Conservation (phyloP, 768 basidiomycete genomes). For the Rossbeevera mucosa region DNA sequence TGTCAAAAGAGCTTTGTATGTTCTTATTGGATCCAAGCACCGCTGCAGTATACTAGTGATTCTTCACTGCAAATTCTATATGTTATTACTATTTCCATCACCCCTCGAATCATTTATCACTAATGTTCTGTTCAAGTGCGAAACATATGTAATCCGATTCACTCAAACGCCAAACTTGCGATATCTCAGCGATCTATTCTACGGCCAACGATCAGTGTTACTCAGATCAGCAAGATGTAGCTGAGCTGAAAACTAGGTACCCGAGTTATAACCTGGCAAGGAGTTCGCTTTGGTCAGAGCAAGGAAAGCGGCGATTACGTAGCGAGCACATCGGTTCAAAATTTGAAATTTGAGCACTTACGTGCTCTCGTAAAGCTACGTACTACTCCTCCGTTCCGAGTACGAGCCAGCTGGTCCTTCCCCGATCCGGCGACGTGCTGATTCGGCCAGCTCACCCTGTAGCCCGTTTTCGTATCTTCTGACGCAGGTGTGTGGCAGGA, state of each 20-base stretch:
- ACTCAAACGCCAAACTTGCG: not conserved
- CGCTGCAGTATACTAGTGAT: constrained; percentile 17
- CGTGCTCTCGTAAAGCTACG: too few species aligned
- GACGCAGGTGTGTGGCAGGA: not conserved
- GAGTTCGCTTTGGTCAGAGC: too few species aligned
- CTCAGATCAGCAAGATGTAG: too few species aligned
- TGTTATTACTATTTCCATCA: constrained; percentile 25
- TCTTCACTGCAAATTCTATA: constrained; percentile 8
- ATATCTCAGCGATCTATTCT: not conserved
- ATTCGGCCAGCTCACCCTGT: not conserved
- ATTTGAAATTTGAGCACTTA: too few species aligned
- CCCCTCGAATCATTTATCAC: not conserved
- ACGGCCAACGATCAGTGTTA: too few species aligned
- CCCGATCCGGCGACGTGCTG: too few species aligned
- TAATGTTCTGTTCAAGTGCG: not conserved
- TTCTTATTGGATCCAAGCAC: constrained; percentile 2
- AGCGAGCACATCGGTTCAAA: too few species aligned
- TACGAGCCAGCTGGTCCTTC: too few species aligned
- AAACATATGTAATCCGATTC: not conserved
- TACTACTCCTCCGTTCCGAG: too few species aligned
- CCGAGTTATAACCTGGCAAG: too few species aligned
- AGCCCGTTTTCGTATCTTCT: not conserved
- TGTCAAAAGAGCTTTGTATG: not conserved
- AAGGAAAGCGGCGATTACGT: too few species aligned
- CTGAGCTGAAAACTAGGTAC: too few species aligned